phyloP scores from a whole-genome alignment of 176 grass and related monocot genomes.

The Echinochloa phyllopogon region DNA sequence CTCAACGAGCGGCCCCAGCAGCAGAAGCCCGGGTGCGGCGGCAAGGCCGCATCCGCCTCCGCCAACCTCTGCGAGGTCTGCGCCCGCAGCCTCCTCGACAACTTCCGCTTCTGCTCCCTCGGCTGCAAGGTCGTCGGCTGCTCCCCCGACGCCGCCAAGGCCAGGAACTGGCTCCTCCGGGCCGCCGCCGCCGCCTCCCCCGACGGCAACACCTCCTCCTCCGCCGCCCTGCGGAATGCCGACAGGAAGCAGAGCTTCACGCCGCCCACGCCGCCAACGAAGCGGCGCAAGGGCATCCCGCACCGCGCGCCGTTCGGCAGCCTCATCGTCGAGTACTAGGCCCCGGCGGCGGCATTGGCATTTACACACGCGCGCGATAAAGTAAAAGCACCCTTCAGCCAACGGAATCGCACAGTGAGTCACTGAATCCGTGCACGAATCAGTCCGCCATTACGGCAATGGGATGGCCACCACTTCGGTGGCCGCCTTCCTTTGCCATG shows the following conservation, averaged over 20 bases:
- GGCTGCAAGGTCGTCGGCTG: conserved; percentile 77
- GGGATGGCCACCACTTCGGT: conserved; percentile 47
- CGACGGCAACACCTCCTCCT: conserved; percentile 45
- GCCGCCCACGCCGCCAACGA: conserved; percentile 63
- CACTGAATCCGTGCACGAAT: neutral
- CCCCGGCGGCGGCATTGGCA: conserved; percentile 11
- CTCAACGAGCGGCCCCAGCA: conserved; percentile 95
- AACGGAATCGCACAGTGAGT: conserved; percentile 17
- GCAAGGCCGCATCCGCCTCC: conserved; percentile 15
- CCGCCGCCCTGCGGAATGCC: conserved; percentile 47
- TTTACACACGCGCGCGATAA: neutral
- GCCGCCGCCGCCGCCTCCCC: conserved; percentile 29
- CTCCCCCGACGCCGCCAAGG: conserved; percentile 46
- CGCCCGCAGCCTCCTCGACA: conserved; percentile 91
- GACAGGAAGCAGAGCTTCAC: conserved; percentile 61
- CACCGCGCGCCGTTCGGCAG: conserved; percentile 84
- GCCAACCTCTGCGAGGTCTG: conserved; percentile 96
- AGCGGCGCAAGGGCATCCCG: conserved; percentile 90
- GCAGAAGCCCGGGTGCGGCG: conserved; percentile 55
- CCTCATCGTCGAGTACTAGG: conserved; percentile 73
- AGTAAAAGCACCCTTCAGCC: conserved; percentile 1
- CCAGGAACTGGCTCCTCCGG: conserved; percentile 42
- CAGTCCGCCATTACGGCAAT: conserved; percentile 20
- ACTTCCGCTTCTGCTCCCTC: conserved; percentile 98
- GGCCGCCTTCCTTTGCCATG: conserved; percentile 35